A percentile compares a stretch with the other conserved stretches of the same genome.
phyloP scores from a whole-genome alignment of 2,329 filamentous ascomycete species.

The Cordyceps tenuipes region DNA sequence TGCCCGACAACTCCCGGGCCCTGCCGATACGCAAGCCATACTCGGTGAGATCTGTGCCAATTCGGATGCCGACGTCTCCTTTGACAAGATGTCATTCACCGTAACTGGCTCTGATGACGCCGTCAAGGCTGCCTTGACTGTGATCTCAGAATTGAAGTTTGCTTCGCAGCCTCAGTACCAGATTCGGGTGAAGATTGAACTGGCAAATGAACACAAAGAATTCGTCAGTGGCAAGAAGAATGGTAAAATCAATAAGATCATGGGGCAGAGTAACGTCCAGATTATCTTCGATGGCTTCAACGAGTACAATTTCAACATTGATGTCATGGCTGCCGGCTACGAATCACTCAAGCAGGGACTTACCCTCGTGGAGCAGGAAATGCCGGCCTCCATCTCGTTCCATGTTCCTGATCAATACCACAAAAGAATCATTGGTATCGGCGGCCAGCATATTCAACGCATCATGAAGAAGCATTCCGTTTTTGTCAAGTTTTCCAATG shows the following conservation, averaged over 20 bases:
- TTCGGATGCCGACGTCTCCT: conserved; percentile 88
- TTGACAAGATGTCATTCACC: conserved; percentile 88
- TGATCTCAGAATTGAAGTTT: conserved; percentile 86
- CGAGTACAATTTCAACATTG: conserved; percentile 99
- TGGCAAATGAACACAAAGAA: conserved; percentile 98
- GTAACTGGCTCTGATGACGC: conserved; percentile 94
- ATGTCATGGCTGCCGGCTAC: conserved; percentile 86
- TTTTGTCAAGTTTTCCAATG: conserved; percentile 98
- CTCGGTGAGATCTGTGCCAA: conserved; percentile 93
- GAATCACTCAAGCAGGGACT: conserved; percentile 91
- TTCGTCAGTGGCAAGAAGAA: conserved; percentile 99
- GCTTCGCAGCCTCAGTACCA: conserved; percentile 81
- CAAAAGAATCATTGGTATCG: conserved; percentile 98
- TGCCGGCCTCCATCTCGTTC: conserved; percentile 98
- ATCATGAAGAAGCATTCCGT: conserved; percentile 99
- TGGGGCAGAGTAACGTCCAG: conserved; percentile 98
- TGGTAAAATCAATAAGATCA: conserved; percentile 99
- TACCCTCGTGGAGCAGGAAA: conserved; percentile 92
- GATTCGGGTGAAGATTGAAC: conserved; percentile 95
- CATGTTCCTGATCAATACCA: conserved; percentile 98
- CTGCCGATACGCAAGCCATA: conserved; percentile 79
- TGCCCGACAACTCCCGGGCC: conserved; percentile 47
- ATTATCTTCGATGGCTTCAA: conserved; percentile 99
- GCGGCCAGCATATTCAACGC: conserved; percentile 94
- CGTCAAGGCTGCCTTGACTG: conserved; percentile 88